Percentiles rank a stretch among this genome's conserved stretches.
These are phyloP conservation scores for Colletotrichum destructivum DNA, from an alignment of 2,329 filamentous ascomycete genomes.

Conservation along the genomic window DNA sequence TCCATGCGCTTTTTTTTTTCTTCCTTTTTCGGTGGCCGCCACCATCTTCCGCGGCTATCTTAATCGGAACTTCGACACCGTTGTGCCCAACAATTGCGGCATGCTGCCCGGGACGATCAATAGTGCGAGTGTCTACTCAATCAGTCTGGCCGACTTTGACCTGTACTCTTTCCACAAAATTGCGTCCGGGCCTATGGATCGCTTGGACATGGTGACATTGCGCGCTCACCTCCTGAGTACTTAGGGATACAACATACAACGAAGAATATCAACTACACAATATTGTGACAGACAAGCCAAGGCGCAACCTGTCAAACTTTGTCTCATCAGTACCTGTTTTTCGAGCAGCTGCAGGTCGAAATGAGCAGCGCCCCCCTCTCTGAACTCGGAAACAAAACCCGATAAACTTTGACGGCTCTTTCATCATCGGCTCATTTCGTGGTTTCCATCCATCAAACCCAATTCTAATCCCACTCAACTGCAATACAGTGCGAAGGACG, in stretches of 20 bases:
- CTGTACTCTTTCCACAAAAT: not conserved
- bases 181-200: slow-evolving; percentile 20
- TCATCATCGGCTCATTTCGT: not conserved
- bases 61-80: slow-evolving; percentile 2
- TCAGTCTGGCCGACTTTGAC: slow-evolving; percentile 1
- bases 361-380: slow-evolving; percentile 12
- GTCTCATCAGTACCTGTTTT: not conserved
- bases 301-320: slow-evolving; percentile 2
- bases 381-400: not conserved
- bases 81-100: not conserved
- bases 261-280: not conserved
- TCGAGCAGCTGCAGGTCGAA: slow-evolving; percentile 14
- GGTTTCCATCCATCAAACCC: slow-evolving; percentile 14
- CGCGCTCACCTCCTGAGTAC: not conserved
- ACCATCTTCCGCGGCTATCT: slow-evolving; percentile 12
- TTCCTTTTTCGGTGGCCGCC: too few relatives aligned
- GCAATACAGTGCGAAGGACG: too few relatives aligned
- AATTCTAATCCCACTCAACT: not conserved
- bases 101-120: not conserved
- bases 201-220: not conserved
- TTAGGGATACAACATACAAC: not conserved
- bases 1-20: not conserved
- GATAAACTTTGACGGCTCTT: not conserved
- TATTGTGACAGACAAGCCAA: not conserved
- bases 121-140: not conserved